These are phyloP conservation scores for Botrytis aclada DNA, from an alignment of 2,329 filamentous ascomycete genomes.

Conservation along the genomic window DNA sequence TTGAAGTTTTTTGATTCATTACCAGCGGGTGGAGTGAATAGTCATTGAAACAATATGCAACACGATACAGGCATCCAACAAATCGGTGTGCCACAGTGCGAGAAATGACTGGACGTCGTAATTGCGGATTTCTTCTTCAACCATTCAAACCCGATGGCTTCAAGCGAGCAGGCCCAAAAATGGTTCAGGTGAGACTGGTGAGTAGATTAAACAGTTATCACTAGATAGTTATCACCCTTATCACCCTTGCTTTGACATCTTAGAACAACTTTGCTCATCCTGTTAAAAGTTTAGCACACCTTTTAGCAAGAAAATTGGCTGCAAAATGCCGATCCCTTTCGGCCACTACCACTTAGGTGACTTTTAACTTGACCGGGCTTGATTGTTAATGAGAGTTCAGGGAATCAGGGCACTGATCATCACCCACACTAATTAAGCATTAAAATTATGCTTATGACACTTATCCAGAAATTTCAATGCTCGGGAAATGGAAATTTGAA, in stretches of 20 bases:
- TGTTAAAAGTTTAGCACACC: neutral
- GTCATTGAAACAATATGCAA: neutral
- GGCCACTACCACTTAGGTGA: neutral
- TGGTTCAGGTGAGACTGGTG: neutral
- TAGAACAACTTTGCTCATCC: neutral
- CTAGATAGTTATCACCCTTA: neutral
- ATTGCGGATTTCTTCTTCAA: slow-evolving; percentile 3
- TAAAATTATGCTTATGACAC: slow-evolving; percentile 11
- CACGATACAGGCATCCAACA: slow-evolving; percentile 1
- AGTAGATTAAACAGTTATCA: slow-evolving; percentile 1
- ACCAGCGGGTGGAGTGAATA: neutral
- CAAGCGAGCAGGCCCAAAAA: slow-evolving; percentile 2
- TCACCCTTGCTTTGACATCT: slow-evolving; percentile 4
- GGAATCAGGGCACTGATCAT: neutral
- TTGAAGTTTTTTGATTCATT: neutral
- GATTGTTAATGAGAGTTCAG: neutral
- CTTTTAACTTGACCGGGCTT: slow-evolving; percentile 1
- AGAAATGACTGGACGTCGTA: slow-evolving; percentile 1
- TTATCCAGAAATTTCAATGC: neutral
- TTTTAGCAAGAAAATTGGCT: neutral
- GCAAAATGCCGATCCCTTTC: neutral
- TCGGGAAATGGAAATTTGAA: slow-evolving; percentile 6
- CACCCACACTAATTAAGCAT: slow-evolving; percentile 7
- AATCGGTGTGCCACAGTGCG: neutral
- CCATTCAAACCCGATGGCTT: neutral